Percentiles rank a stretch among this genome's conserved stretches.
Conservation (phyloP, 2,329 filamentous ascomycete species). For the Sporothrix sp. region DNA sequence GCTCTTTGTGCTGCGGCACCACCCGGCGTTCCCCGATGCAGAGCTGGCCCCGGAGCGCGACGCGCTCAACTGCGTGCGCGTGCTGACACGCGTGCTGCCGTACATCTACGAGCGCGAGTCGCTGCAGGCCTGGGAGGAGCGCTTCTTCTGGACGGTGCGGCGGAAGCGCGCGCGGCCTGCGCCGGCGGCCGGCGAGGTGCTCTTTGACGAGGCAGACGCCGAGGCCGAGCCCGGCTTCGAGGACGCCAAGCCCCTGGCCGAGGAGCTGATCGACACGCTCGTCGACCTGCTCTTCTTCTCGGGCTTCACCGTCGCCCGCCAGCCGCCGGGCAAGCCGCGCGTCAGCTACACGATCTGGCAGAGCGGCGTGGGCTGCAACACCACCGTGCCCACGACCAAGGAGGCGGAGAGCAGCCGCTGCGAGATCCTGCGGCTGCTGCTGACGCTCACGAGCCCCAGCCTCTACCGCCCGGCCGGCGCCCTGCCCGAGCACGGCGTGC, state of each 20-base stretch:
- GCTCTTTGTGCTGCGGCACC: conserved; percentile 71
- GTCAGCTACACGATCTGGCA: conserved; percentile 96
- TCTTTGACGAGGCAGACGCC: conserved; percentile 63
- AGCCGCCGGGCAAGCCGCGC: conserved; percentile 60
- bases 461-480: conserved; percentile 81
- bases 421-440: conserved; percentile 75
- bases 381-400: conserved; percentile 75
- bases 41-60: conserved; percentile 77
- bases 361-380: conserved; percentile 92
- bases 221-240: conserved; percentile 42
- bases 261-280: conserved; percentile 85
- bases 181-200: conserved; percentile 59
- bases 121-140: conserved; percentile 76
- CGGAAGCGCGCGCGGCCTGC: conserved; percentile 61
- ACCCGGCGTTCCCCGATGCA: conserved; percentile 80
- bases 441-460: conserved; percentile 80
- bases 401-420: conserved; percentile 89
- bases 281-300: conserved; percentile 86
- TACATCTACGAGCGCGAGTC: conserved; percentile 86
- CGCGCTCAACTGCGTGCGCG: conserved; percentile 88
- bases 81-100: conserved; percentile 80
- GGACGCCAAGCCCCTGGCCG: conserved; percentile 75
- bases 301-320: conserved; percentile 72
- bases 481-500: conserved; percentile 73
- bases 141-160: conserved; percentile 80